Conservation (phyloP, 345 rosid genomes). For the Corchorus olitorius region DNA sequence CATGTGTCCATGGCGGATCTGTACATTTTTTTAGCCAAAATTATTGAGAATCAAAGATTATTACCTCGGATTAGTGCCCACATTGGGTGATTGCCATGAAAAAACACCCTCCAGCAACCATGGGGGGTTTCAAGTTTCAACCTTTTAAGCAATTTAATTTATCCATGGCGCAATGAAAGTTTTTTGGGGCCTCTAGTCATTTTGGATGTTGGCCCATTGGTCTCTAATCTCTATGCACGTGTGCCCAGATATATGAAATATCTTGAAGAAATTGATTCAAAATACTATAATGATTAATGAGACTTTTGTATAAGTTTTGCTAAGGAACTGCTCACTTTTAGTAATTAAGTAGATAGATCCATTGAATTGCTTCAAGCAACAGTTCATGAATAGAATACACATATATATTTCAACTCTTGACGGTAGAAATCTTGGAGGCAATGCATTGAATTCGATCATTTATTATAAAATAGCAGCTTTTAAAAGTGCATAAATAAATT, state of each 20-base stretch:
- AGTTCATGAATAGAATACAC: not conserved
- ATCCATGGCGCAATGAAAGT: not conserved
- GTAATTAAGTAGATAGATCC: no score
- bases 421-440: not conserved
- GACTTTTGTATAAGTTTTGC: not conserved
- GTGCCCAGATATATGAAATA: not conserved
- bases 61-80: not conserved
- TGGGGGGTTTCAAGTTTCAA: not conserved
- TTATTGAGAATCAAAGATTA: slow-evolving; percentile 24
- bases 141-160: not conserved
- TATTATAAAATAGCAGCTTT: no score
- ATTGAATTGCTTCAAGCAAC: not conserved
- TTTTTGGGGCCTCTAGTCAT: not conserved
- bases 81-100: slow-evolving; percentile 10
- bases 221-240: not conserved
- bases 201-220: not conserved
- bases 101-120: not conserved
- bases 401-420: not conserved
- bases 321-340: not conserved
- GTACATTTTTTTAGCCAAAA: not conserved
- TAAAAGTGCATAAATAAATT: no score
- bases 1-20: slow-evolving; percentile 26
- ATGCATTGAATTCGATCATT: not conserved
- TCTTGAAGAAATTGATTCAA: not conserved
- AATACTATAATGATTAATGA: not conserved